These are phyloP conservation scores for Chrysoporthe cubensis DNA, from an alignment of 2,329 filamentous ascomycete species.

Conservation along the genomic window DNA sequence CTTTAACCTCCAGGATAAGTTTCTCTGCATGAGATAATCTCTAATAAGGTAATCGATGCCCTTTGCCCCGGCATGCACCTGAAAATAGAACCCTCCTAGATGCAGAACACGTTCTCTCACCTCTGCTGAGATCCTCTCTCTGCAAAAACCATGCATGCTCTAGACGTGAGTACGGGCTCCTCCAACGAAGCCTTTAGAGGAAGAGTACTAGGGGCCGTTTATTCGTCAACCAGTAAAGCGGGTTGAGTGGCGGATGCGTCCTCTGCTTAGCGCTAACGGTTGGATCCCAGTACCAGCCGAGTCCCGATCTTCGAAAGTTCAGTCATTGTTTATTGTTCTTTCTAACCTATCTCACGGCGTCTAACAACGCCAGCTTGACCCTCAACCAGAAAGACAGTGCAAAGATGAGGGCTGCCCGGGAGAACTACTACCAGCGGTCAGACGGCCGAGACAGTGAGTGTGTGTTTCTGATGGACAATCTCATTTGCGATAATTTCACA, in stretches of 20 bases:
- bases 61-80: too few relatives aligned
- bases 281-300: not conserved
- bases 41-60: too few relatives aligned
- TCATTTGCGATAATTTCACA: slow-evolving; percentile 26
- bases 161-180: too few relatives aligned
- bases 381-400: not conserved
- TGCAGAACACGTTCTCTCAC: too few relatives aligned
- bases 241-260: not conserved
- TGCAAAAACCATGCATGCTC: too few relatives aligned
- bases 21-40: too few relatives aligned
- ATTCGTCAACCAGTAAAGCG: too few relatives aligned
- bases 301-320: not conserved
- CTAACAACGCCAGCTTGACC: not conserved
- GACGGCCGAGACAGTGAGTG: not conserved
- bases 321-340: not conserved
- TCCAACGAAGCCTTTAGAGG: too few relatives aligned
- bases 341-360: not conserved
- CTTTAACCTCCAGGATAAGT: too few relatives aligned
- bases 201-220: too few relatives aligned
- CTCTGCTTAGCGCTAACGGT: not conserved
- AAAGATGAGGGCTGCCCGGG: not conserved
- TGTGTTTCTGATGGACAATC: slow-evolving; percentile 23
- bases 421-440: not conserved
- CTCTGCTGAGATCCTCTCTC: too few relatives aligned
- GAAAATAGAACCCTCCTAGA: too few relatives aligned